A percentile compares a stretch with the other conserved stretches of the same genome.
These are phyloP conservation scores for Ophiostoma novo-ulmi DNA, from an alignment of 2,329 filamentous ascomycete species.

Conservation along the genomic window DNA sequence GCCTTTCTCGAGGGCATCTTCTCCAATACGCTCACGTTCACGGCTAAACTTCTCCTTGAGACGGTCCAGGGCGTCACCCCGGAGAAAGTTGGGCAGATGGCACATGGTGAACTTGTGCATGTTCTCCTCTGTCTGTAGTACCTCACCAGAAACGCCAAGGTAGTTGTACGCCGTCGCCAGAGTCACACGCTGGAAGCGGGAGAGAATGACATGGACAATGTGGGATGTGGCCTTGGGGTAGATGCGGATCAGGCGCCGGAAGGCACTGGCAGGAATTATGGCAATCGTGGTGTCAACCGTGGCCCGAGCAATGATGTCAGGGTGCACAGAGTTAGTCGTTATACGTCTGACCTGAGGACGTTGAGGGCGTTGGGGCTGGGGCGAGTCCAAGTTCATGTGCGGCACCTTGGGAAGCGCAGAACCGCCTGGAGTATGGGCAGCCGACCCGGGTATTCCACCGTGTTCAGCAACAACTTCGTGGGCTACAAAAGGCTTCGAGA, in stretches of 20 bases:
- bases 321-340: slow-evolving; percentile 74
- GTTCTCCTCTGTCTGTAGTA: slow-evolving; percentile 83
- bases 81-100: slow-evolving; percentile 83
- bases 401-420: slow-evolving; percentile 59
- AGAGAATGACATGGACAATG: slow-evolving; percentile 95
- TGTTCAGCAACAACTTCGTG: slow-evolving; percentile 28
- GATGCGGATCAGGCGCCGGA: slow-evolving; percentile 82
- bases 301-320: slow-evolving; percentile 93
- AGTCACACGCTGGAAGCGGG: slow-evolving; percentile 88
- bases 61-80: slow-evolving; percentile 73
- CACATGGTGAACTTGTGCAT: slow-evolving; percentile 92
- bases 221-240: slow-evolving; percentile 96
- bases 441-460: slow-evolving; percentile 21
- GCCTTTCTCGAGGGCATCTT: slow-evolving; percentile 80
- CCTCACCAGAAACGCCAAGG: slow-evolving; percentile 83
- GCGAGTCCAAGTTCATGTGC: slow-evolving; percentile 63
- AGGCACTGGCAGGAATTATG: slow-evolving; percentile 94
- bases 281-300: slow-evolving; percentile 97
- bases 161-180: slow-evolving; percentile 93
- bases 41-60: slow-evolving; percentile 88
- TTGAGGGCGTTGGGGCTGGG: slow-evolving; percentile 32
- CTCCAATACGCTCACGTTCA: slow-evolving; percentile 72
- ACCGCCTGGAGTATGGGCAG: slow-evolving; percentile 27
- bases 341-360: slow-evolving; percentile 44
- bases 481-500: slow-evolving; percentile 36